Evolutionary conservation across 495 filamentous ascomycete genomes (phyloP).

Genomic region (Hypoxylon trugodes): DNA sequence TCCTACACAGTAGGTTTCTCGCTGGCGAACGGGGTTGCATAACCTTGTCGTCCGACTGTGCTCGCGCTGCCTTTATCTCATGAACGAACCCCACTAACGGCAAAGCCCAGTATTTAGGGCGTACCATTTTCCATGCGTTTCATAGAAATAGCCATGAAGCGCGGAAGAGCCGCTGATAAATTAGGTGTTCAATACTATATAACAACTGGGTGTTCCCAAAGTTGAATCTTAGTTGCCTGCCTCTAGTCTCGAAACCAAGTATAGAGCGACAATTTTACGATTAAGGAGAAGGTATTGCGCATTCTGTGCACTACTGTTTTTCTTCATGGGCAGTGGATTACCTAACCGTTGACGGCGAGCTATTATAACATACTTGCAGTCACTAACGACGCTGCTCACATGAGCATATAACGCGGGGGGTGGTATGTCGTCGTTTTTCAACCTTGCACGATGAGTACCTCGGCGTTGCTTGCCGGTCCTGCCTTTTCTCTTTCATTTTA

Average conservation of each 20-base stretch:
- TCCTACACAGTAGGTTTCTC: constrained; percentile 14
- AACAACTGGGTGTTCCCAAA: neutral
- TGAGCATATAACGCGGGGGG: constrained; percentile 4
- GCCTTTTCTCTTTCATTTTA: constrained; percentile 8
- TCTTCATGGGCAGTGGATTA: neutral
- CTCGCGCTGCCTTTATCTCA: neutral
- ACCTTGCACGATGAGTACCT: constrained; percentile 7
- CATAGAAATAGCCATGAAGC: neutral
- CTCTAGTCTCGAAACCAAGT: neutral
- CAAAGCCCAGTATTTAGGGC: neutral
- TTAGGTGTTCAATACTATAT: neutral
- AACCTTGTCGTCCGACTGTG: constrained; percentile 3
- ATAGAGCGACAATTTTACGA: neutral
- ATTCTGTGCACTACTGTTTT: neutral
- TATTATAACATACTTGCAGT: constrained; percentile 1
- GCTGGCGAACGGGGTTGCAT: neutral
- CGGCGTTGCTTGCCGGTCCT: constrained; percentile 3
- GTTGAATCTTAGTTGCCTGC: neutral
- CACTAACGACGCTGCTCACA: neutral
- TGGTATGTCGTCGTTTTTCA: constrained; percentile 11
- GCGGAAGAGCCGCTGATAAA: neutral
- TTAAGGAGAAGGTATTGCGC: neutral
- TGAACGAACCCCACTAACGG: neutral
- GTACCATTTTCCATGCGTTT: constrained; percentile 2
- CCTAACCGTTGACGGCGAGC: neutral